Conservation (phyloP, 345 rosid species). For the Linum lewisii region DNA sequence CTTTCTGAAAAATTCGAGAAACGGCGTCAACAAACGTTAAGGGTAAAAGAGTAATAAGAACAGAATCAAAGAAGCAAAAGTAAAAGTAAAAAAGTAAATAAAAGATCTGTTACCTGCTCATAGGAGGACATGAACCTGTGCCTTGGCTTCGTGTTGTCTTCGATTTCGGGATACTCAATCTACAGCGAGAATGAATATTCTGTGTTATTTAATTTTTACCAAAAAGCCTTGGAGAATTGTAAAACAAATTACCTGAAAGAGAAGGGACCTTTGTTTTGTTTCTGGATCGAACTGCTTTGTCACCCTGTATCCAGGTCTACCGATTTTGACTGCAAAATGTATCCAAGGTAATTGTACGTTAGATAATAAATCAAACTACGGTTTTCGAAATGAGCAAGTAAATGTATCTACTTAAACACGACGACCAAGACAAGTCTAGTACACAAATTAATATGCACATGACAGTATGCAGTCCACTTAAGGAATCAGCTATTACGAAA, state of each 20-base stretch:
- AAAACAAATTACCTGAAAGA: conserved; percentile 60
- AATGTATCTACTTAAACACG: no score
- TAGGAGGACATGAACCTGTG: conserved; percentile 93
- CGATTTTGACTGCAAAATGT: conserved; percentile 68
- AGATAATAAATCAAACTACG: neutral
- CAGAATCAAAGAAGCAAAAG: neutral
- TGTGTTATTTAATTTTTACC: no score
- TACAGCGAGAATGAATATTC: conserved; percentile 16
- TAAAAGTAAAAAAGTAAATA: neutral
- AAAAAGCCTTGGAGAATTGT: neutral
- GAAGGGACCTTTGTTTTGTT: conserved; percentile 83
- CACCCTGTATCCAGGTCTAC: conserved; percentile 92
- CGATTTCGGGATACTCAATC: conserved; percentile 99
- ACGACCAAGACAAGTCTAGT: no score
- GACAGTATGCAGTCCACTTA: neutral
- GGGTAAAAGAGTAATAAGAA: neutral
- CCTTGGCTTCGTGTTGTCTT: conserved; percentile 74
- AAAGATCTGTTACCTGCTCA: conserved; percentile 57
- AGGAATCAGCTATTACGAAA: no score
- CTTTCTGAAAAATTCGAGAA: conserved; percentile 34
- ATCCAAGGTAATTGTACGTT: neutral
- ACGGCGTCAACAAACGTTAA: neutral
- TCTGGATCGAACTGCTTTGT: conserved; percentile 94
- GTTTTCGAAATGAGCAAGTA: no score
- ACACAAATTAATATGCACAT: neutral